Evolutionary conservation across 2,329 filamentous ascomycete species (phyloP).

Genomic region (Furcasterigmium sp.): DNA sequence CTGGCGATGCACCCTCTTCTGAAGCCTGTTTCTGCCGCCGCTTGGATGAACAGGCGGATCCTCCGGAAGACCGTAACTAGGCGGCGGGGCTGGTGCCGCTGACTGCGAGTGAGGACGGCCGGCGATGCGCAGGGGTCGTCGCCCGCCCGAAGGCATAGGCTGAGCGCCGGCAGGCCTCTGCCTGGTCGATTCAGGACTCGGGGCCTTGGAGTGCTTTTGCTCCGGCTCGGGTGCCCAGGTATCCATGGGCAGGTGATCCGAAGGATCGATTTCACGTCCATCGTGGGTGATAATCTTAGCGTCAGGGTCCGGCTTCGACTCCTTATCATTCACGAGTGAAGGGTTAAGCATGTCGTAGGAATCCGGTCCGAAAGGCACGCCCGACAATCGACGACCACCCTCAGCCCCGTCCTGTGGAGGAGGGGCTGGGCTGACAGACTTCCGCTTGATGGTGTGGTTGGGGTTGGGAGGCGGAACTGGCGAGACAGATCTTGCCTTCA

Average conservation of each 20-base stretch:
- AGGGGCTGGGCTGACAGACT: conserved; percentile 70
- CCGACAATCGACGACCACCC: conserved; percentile 48
- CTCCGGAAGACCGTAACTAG: conserved; percentile 22
- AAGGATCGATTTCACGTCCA: conserved; percentile 73
- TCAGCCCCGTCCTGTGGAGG: conserved; percentile 24
- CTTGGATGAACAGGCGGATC: conserved; percentile 23
- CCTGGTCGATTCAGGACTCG: conserved; percentile 25
- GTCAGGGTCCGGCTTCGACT: conserved; percentile 36
- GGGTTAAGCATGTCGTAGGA: conserved; percentile 72
- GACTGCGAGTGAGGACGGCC: conserved; percentile 45
- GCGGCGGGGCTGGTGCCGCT: conserved; percentile 24
- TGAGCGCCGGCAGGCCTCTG: conserved; percentile 48
- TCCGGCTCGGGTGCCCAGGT: conserved; percentile 75
- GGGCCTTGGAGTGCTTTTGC: conserved; percentile 27
- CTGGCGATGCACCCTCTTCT: conserved; percentile 53
- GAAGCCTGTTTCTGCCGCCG: conserved; percentile 53
- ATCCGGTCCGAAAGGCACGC: conserved; percentile 68
- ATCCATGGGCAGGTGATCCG: conserved; percentile 72
- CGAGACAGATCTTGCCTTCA: conserved; percentile 36
- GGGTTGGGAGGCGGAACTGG: conserved; percentile 24
- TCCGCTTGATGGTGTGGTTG: conserved; percentile 55
- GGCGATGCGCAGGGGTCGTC: conserved; percentile 46
- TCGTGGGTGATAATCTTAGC: conserved; percentile 73
- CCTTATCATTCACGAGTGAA: conserved; percentile 29
- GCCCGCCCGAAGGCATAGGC: conserved; percentile 42